A percentile compares a stretch with the other conserved stretches of the same genome.
Evolutionary conservation across 2,329 filamentous ascomycete genomes (phyloP).

Genomic region (Aspergillus ibericus): DNA sequence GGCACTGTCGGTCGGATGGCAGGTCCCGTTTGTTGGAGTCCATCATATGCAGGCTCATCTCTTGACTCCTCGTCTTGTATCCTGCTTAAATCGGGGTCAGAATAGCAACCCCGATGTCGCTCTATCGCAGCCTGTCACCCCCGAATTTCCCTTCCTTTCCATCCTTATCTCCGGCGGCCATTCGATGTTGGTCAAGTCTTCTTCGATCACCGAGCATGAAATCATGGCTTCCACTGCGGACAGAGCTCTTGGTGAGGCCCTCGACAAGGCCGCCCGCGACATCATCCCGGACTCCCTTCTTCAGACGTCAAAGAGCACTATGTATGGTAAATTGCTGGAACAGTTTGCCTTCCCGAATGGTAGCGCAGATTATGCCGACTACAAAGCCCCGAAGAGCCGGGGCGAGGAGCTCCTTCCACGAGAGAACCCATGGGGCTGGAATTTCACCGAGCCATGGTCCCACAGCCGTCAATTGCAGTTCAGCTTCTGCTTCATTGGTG

Average conservation of each 20-base stretch:
- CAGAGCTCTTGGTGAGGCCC: conserved; percentile 82
- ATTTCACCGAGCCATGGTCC: conserved; percentile 65
- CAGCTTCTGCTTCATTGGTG: conserved; percentile 72
- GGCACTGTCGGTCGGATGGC: conserved; percentile 80
- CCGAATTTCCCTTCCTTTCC: conserved; percentile 79
- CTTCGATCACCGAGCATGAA: conserved; percentile 65
- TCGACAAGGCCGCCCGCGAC: conserved; percentile 81
- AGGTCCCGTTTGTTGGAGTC: conserved; percentile 77
- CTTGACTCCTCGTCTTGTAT: conserved; percentile 76
- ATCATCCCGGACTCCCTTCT: conserved; percentile 67
- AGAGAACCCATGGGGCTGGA: conserved; percentile 63
- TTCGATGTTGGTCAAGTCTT: conserved; percentile 78
- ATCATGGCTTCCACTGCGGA: conserved; percentile 74
- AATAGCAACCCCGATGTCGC: conserved; percentile 12
- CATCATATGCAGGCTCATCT: conserved; percentile 99
- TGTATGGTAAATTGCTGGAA: conserved; percentile 81
- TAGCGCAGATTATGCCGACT: conserved; percentile 45
- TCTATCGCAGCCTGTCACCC: conserved; percentile 31
- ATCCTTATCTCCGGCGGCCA: conserved; percentile 91
- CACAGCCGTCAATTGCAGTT: conserved; percentile 62
- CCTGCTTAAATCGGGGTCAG: conserved; percentile 53
- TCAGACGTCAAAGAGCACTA: conserved; percentile 59
- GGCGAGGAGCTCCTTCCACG: conserved; percentile 58
- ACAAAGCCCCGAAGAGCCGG: conserved; percentile 59
- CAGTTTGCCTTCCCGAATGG: conserved; percentile 68